A percentile compares a stretch with the other conserved stretches of the same genome.
Conservation (phyloP, 1,284 basidiomycete genomes). For the Dichomitus squalens region DNA sequence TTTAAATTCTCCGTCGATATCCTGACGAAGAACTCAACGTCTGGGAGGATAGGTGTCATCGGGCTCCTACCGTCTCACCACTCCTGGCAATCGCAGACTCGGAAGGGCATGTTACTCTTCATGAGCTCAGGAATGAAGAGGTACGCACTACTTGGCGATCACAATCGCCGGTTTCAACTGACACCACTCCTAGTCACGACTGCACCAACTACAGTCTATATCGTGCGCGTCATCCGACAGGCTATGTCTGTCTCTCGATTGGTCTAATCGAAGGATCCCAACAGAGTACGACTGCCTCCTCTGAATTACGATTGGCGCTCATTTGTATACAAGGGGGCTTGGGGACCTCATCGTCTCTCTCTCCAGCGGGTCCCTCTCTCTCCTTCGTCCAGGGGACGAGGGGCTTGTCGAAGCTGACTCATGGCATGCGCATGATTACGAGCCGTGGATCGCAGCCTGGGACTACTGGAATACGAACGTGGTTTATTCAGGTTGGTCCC, state of each 20-base stretch:
- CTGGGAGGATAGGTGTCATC: constrained; percentile 53
- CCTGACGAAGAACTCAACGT: not conserved
- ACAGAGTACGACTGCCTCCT: constrained; percentile 21
- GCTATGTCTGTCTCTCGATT: constrained; percentile 87
- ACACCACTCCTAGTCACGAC: constrained; percentile 39
- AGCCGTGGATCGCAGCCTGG: constrained; percentile 95
- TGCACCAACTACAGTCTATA: constrained; percentile 53
- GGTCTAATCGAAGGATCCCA: constrained; percentile 67
- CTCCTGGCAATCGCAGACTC: constrained; percentile 80
- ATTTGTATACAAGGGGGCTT: constrained; percentile 38
- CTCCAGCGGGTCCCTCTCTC: constrained; percentile 73
- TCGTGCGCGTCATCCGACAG: constrained; percentile 58
- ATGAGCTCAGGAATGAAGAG: constrained; percentile 53
- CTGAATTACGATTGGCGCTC: not conserved
- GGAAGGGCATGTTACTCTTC: constrained; percentile 74
- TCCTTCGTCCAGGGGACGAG: constrained; percentile 52
- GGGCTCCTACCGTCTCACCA: constrained; percentile 42
- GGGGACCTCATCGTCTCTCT: constrained; percentile 77
- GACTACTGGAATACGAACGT: constrained; percentile 80
- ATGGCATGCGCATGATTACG: constrained; percentile 93
- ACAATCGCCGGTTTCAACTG: not conserved
- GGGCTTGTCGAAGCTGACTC: constrained; percentile 48
- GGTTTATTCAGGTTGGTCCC: constrained; percentile 78
- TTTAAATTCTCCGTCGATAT: not conserved
- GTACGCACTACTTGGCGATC: constrained; percentile 37